Base-by-base conservation (phyloP, 1,284 basidiomycete genomes). In the Irpex lacteus region DNA sequence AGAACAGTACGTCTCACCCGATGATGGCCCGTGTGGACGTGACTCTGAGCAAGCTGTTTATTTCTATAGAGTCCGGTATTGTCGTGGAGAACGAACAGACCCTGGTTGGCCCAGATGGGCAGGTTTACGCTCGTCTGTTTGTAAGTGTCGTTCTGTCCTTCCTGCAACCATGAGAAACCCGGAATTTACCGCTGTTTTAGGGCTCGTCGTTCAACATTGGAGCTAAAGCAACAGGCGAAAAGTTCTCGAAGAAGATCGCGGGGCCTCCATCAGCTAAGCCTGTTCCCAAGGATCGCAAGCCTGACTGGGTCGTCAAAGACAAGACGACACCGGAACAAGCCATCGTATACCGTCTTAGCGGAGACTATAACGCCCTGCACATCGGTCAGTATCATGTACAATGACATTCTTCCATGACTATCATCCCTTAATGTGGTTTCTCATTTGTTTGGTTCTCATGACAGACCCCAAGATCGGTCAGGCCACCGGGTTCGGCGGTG, bases 351-450 rank as follows among this genome's bases (percentile, higher is more conserved):
- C 87, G 92, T 32, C 84, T 95, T 40, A 91, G 88, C 63, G 92
- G 92, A 1, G 92, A 94, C 76, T 95, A 93, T 76, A 94, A 95
- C 75, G 89, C 90, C 18, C 81, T 95, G 9, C 93, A 95, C 75
- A 90, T 94, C 66, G 90, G 90, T 91, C 60, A 56, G 80, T 71
- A 5, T 49, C 59, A 26, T 26, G 26, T 26, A 60, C 38, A 21
- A 8, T 53, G 50, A 53, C 50, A 53, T 18, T 8, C 50, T 19
- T 53, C 21, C 50, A 18, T 53, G 50, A 9, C 18, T 19, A 19
- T 26, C 37, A 47, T 18, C 52, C 9, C 18, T 44, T 11, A 18
- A 15, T 18, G 32, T 47, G 36, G 18, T 32, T 40, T 11, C 8
- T 15, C 40, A 44, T 44, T 15, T 44, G 15, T 44, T 44, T 9